Evolutionary conservation across 495 filamentous ascomycete species (phyloP).

Genomic region (Hypoxylon fuscum): DNA sequence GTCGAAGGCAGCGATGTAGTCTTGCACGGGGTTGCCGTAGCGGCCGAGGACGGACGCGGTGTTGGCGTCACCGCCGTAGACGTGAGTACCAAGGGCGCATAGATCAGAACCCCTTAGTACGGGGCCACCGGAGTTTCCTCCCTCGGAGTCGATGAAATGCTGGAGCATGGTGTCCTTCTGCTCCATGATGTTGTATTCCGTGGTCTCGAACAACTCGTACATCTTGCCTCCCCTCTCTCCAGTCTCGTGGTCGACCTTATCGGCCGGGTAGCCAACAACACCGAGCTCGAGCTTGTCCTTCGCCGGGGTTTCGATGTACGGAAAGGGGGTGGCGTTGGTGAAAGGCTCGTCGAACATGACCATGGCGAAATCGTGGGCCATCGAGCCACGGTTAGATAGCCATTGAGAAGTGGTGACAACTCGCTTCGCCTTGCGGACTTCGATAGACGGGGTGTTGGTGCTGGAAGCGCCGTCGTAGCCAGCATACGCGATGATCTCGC

Average conservation of each 20-base stretch:
- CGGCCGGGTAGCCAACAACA: conserved; percentile 56
- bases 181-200: conserved; percentile 40
- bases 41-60: conserved; percentile 45
- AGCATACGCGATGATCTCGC: conserved; percentile 48
- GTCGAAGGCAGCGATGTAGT: conserved; percentile 36
- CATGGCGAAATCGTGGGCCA: conserved; percentile 48
- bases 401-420: conserved; percentile 50
- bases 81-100: conserved; percentile 47
- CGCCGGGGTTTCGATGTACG: conserved; percentile 43
- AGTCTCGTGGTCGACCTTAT: conserved; percentile 33
- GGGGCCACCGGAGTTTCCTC: conserved; percentile 49
- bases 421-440: conserved; percentile 46
- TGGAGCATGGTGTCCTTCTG: conserved; percentile 46
- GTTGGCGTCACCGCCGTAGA: conserved; percentile 47
- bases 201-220: conserved; percentile 48
- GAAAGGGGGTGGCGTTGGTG: conserved; percentile 43
- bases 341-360: conserved; percentile 52
- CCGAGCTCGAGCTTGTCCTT: conserved; percentile 44
- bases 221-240: conserved; percentile 50
- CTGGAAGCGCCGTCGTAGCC: conserved; percentile 49
- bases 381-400: conserved; percentile 42
- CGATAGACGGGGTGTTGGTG: conserved; percentile 43
- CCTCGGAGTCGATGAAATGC: conserved; percentile 46
- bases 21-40: conserved; percentile 41
- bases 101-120: conserved; percentile 37